phyloP scores from a whole-genome alignment of 169 alveolate species.

The Cryptosporidium viatorum region DNA sequence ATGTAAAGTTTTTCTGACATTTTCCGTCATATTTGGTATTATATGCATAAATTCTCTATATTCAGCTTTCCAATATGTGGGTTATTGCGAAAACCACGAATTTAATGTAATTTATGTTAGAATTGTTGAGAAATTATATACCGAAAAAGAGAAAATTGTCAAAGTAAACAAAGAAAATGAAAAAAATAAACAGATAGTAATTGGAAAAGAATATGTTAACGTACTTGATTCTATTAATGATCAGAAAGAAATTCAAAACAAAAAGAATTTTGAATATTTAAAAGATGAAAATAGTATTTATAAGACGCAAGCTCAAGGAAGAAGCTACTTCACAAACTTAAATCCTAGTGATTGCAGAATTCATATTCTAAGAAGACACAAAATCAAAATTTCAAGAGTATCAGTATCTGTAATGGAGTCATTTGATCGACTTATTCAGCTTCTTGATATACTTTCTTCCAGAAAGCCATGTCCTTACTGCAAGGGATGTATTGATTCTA shows the following conservation, averaged over 20 bases:
- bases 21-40: background rate
- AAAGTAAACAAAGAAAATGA: background rate
- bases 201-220: background rate
- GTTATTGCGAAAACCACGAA: background rate
- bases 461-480: slow-evolving; percentile 63
- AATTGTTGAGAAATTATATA: background rate
- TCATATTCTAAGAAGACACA: slow-evolving; percentile 24
- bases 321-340: slow-evolving; percentile 31
- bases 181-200: too few species aligned
- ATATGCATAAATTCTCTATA: background rate
- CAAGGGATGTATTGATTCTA: slow-evolving; percentile 37
- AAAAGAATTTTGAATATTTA: background rate
- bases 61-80: background rate
- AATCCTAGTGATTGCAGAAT: slow-evolving; percentile 55
- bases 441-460: slow-evolving; percentile 51
- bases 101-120: background rate
- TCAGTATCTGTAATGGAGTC: slow-evolving; percentile 33
- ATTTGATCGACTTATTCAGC: slow-evolving; percentile 28
- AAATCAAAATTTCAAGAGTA: slow-evolving; percentile 14
- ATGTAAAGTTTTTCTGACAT: slow-evolving; percentile 16
- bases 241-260: background rate
- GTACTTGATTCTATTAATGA: background rate
- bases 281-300: background rate
- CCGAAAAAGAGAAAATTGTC: background rate
- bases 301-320: background rate